Conservation (phyloP, 2,329 filamentous ascomycete species). For the Paecilomyces fulvus region DNA sequence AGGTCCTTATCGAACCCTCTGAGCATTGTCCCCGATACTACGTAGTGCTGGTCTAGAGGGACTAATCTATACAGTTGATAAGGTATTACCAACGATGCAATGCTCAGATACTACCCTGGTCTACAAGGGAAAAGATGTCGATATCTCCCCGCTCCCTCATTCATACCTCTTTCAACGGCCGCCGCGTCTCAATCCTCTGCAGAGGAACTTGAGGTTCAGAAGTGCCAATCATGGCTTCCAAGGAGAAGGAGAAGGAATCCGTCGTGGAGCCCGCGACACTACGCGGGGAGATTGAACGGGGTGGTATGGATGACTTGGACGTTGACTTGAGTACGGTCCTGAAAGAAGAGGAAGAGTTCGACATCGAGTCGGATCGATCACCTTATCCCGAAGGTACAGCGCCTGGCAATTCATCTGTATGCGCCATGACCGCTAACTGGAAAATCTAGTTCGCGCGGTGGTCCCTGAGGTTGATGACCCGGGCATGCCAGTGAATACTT, state of each 20-base stretch:
- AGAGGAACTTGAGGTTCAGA: background rate
- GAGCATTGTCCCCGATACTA: background rate
- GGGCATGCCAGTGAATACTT: constrained; percentile 18
- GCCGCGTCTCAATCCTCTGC: background rate
- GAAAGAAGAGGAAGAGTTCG: constrained; percentile 4
- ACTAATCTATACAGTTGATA: background rate
- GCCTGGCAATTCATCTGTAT: background rate
- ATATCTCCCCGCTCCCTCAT: background rate
- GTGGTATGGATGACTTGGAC: constrained; percentile 4
- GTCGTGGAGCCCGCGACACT: background rate
- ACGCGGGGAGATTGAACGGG: constrained; percentile 2
- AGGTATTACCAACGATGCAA: background rate
- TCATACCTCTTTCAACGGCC: background rate
- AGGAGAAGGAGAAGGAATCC: background rate
- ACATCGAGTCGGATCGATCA: constrained; percentile 18
- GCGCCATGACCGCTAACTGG: background rate
- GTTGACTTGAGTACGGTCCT: constrained; percentile 5
- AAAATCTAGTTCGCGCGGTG: constrained; percentile 14
- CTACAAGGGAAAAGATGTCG: background rate
- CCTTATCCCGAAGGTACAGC: constrained; percentile 15
- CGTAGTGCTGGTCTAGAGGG: background rate
- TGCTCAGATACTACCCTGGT: background rate
- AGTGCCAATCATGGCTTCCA: background rate
- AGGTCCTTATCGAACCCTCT: background rate
- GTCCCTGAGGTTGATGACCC: constrained; percentile 20